Evolutionary conservation across 352 stramenopile genomes (phyloP), one percentile per base, ranked within the genome.

Genomic region (Globisporangium sylvaticum): DNA sequence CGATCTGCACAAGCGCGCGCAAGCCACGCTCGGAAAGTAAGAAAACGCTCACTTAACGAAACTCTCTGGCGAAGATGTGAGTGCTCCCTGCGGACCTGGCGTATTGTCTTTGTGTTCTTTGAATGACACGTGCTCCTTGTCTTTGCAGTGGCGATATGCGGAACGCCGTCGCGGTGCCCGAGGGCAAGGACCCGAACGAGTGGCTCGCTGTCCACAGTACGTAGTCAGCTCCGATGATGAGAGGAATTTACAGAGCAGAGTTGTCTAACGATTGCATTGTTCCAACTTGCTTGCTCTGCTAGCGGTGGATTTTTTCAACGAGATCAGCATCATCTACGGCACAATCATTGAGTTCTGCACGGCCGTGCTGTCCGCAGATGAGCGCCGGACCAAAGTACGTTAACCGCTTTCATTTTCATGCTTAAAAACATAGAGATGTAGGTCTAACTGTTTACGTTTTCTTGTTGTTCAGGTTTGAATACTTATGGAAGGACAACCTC

Each of bases 241-340:
- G 31, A 37, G 31, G n/a, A n/a, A n/a, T n/a, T n/a, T n/a, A n/a
- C n/a, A n/a, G n/a, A n/a, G n/a, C n/a, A n/a, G n/a, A n/a, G n/a
- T n/a, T n/a, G n/a, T n/a, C 42, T 53, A 25, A 14, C 8, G 2
- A 22, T 48, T 34, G 9, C 12, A 39, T n/a, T 48, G 3, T 48
- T 27, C 9, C 5, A 39, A 24, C 27, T n/a, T 44, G 54, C 27
- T 58, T 58, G 6, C 5, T 55, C 27, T 29, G 6, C 52, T 48
- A 97, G 90, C 90, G 25, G 90, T 98, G 25, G 94, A 98, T 71
- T 97, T 97, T 67, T 98, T 97, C 78, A 98, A 98, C 67, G 91
- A 98, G 75, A 89, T 98, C 63, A 97, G 84, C 57, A 89, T 98
- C 46, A 79, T 98, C 54, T 98, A 97, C 66, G 92, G 90, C 39